A percentile compares a stretch with the other conserved stretches of the same genome.
These are phyloP conservation scores for Eucalyptus leucophloia DNA, from an alignment of 345 rosid genomes.

Conservation along the genomic window DNA sequence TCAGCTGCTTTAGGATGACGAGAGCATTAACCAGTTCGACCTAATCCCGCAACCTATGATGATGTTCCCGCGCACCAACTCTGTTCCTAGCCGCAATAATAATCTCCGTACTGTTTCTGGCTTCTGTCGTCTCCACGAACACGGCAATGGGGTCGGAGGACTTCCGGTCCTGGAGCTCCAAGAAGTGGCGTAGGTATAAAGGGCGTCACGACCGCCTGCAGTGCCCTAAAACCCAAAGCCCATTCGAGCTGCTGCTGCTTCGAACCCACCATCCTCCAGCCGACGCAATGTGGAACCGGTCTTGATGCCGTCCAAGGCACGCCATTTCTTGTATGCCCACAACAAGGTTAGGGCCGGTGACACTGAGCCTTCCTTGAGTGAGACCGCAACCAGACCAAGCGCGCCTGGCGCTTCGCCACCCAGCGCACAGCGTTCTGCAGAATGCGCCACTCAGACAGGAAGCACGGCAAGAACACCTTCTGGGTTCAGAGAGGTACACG, in stretches of 20 bases:
- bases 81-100: neutral
- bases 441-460: neutral
- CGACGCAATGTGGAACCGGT: neutral
- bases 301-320: neutral
- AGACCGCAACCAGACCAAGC: neutral
- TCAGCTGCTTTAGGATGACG: neutral
- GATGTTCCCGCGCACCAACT: neutral
- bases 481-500: neutral
- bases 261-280: neutral
- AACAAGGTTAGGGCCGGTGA: neutral
- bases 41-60: neutral
- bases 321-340: neutral
- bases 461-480: neutral
- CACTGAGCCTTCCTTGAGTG: neutral
- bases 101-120: neutral
- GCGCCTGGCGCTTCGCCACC: neutral
- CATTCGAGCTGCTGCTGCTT: neutral
- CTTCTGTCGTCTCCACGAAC: neutral
- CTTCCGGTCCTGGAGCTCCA: neutral
- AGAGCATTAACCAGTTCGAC: neutral
- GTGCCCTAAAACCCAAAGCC: neutral
- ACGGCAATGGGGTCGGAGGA: fast-evolving
- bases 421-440: neutral
- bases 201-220: fast-evolving
- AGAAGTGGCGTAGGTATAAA: neutral